A percentile compares a stretch with the other conserved stretches of the same genome.
Conservation (phyloP, 345 rosid genomes). For the Excoecaria cochinchinensis region DNA sequence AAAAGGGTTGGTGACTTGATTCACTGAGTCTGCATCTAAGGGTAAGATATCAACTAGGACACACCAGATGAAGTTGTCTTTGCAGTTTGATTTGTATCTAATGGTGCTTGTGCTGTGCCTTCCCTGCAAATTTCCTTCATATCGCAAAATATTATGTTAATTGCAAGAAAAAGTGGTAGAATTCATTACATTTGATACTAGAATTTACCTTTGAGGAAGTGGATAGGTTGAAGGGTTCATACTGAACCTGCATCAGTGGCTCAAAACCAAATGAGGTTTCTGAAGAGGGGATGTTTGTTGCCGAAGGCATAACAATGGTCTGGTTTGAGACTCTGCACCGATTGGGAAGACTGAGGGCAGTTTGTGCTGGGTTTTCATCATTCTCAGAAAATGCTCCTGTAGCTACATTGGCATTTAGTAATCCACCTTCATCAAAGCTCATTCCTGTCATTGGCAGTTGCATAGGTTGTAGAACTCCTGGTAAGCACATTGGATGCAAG, state of each 20-base stretch:
- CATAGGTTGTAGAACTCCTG: slow-evolving; percentile 45
- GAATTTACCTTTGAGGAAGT: slow-evolving; percentile 46
- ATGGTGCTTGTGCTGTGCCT: slow-evolving; percentile 27
- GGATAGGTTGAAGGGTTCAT: slow-evolving; percentile 35
- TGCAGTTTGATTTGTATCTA: slow-evolving; percentile 32
- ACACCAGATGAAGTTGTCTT: slow-evolving; percentile 39
- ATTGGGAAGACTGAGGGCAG: slow-evolving; percentile 29
- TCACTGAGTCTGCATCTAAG: slow-evolving; percentile 17
- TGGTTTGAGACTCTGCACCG: slow-evolving; percentile 33
- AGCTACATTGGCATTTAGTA: slow-evolving; percentile 29
- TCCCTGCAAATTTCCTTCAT: slow-evolving; percentile 46
- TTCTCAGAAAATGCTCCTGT: slow-evolving; percentile 35
- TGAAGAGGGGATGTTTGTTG: slow-evolving; percentile 25
- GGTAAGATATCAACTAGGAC: slow-evolving; percentile 31
- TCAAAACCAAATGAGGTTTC: slow-evolving; percentile 40
- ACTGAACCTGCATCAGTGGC: slow-evolving; percentile 33
- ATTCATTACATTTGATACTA: slow-evolving; percentile 9
- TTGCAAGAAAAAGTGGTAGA: background rate
- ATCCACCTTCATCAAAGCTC: slow-evolving; percentile 39
- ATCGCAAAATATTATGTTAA: slow-evolving; percentile 12
- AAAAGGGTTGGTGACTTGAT: background rate
- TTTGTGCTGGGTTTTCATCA: slow-evolving; percentile 31
- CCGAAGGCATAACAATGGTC: slow-evolving; percentile 27
- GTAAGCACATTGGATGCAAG: slow-evolving; percentile 51
- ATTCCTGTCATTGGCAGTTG: slow-evolving; percentile 42